Percentiles rank a stretch among this genome's conserved stretches.
Conservation (phyloP, 1,284 basidiomycete genomes). For the Trichosporon coremiiforme region DNA sequence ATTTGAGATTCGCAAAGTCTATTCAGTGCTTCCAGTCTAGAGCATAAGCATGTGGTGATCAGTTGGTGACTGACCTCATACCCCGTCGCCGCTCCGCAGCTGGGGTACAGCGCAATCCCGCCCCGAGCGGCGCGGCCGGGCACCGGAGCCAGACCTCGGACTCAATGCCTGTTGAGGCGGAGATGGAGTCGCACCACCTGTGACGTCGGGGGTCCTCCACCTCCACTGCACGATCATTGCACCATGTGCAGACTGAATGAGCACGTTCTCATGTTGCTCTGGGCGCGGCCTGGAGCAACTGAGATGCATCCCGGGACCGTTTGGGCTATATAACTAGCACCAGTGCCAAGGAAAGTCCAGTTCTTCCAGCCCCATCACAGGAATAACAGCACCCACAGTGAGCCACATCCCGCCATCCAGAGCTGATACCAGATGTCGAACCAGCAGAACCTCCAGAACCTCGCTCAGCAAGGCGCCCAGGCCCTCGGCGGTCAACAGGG, state of each 20-base stretch:
- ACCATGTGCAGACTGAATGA: background rate
- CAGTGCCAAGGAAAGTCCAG: background rate
- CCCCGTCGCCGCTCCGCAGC: background rate
- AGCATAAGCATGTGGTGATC: background rate
- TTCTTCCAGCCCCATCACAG: background rate
- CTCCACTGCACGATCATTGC: background rate
- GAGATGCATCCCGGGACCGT: background rate
- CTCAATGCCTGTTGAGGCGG: background rate
- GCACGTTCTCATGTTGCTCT: background rate
- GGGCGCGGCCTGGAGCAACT: background rate
- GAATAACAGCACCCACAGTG: background rate
- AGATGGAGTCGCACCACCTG: background rate
- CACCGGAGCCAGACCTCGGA: background rate
- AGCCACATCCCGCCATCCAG: background rate
- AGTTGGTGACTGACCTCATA: conserved; percentile 8
- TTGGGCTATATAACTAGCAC: background rate
- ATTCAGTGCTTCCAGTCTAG: background rate
- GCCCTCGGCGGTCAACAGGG: background rate
- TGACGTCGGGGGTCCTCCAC: conserved; percentile 1
- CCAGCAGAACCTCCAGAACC: conserved; percentile 2
- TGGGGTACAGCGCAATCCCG: too few species aligned
- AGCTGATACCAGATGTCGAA: background rate
- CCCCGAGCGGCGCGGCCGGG: too few species aligned
- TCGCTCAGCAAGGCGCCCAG: background rate
- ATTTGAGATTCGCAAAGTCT: background rate